Conservation (phyloP, 1,284 basidiomycete genomes). For the Puccinia sorghi region DNA sequence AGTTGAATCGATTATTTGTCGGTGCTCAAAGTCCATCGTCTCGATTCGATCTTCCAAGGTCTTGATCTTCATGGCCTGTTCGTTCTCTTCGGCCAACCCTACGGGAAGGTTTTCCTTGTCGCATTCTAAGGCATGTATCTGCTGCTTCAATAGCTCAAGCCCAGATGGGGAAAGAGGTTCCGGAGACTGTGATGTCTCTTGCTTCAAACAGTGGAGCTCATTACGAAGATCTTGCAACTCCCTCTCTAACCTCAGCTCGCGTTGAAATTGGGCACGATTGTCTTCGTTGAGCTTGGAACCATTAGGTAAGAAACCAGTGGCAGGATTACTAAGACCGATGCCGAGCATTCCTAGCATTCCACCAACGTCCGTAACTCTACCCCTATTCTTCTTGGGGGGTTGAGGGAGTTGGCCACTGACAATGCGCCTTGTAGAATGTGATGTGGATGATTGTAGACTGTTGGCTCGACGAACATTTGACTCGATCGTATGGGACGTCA, state of each 20-base stretch:
- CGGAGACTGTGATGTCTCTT: constrained; percentile 16
- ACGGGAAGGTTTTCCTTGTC: constrained; percentile 44
- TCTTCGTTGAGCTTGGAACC: constrained; percentile 26
- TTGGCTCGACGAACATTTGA: constrained; percentile 42
- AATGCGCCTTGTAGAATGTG: constrained; percentile 20
- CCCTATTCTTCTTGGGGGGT: constrained; percentile 15
- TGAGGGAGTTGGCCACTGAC: constrained; percentile 19
- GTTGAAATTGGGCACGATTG: constrained; percentile 37
- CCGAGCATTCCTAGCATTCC: constrained; percentile 41
- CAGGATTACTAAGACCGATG: constrained; percentile 30
- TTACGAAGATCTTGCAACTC: constrained; percentile 17
- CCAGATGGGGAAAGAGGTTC: constrained; percentile 19
- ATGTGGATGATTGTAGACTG: neutral
- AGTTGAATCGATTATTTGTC: neutral
- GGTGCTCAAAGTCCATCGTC: constrained; percentile 12
- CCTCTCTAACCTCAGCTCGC: constrained; percentile 30
- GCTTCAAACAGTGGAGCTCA: constrained; percentile 19
- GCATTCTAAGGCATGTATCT: constrained; percentile 30
- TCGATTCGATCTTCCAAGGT: constrained; percentile 33
- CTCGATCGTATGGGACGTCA: constrained; percentile 39
- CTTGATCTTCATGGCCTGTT: constrained; percentile 16
- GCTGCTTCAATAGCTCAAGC: constrained; percentile 29
- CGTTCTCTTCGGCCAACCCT: constrained; percentile 9
- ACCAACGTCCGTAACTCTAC: constrained; percentile 34
- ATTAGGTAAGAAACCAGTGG: constrained; percentile 19